These are phyloP conservation scores for Tetrahymena borealis DNA, from an alignment of 73 alveolate species.

Conservation along the genomic window DNA sequence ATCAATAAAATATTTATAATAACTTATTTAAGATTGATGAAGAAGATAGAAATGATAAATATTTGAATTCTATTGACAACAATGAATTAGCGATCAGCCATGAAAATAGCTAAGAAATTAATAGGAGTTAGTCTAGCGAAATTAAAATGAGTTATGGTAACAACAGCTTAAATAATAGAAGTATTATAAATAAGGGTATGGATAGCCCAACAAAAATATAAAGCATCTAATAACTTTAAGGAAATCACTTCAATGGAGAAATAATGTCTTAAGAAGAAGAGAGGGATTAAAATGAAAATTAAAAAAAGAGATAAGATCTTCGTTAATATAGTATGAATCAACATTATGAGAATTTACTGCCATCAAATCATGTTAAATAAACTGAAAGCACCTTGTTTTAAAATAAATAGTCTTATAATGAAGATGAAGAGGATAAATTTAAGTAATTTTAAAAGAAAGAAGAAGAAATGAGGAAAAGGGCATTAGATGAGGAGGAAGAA, in stretches of 20 bases:
- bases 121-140: not conserved
- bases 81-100: not conserved
- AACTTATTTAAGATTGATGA: not conserved
- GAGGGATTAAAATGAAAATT: not conserved
- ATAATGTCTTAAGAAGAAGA: not conserved
- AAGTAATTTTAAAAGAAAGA: not conserved
- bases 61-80: not conserved
- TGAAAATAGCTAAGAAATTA: not conserved
- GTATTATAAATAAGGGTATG: not conserved
- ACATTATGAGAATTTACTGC: not conserved
- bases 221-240: not conserved
- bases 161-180: not conserved
- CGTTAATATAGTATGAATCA: not conserved
- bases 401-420: not conserved
- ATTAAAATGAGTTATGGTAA: not conserved
- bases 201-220: not conserved
- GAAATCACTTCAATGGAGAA: too few species aligned
- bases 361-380: not conserved
- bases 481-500: not conserved
- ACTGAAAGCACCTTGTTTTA: not conserved
- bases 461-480: not conserved
- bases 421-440: not conserved
- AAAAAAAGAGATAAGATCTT: not conserved
- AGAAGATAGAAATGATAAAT: not conserved
- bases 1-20: too few species aligned